phyloP scores from a whole-genome alignment of 257 asterid genomes.

The Scutellaria baicalensis region DNA sequence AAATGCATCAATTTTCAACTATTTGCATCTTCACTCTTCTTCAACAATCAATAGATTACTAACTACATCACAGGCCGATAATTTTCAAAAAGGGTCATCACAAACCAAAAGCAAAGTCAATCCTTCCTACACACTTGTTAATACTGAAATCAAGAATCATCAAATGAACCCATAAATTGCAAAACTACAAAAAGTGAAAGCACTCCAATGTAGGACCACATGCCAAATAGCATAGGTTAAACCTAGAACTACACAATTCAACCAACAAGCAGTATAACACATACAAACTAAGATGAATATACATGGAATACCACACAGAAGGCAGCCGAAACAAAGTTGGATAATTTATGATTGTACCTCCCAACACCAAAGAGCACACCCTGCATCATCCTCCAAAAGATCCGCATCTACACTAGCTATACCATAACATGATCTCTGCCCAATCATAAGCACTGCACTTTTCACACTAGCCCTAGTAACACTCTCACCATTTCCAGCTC shows the following conservation, averaged over 20 bases:
- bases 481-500: conserved; percentile 31
- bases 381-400: conserved; percentile 70
- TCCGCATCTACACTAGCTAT: conserved; percentile 54
- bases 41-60: not conserved
- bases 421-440: conserved; percentile 73
- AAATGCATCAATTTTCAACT: not conserved
- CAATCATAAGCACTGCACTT: conserved; percentile 54
- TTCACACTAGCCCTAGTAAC: conserved; percentile 56
- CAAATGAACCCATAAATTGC: not conserved
- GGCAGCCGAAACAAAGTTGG: not conserved
- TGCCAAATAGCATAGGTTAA: not conserved
- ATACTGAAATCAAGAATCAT: not conserved
- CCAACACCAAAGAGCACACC: conserved; percentile 83
- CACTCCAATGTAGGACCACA: not conserved
- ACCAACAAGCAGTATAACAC: not conserved
- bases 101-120: not conserved
- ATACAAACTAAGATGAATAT: not conserved
- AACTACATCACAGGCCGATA: not conserved
- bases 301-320: not conserved
- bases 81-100: not conserved
- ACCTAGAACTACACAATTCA: not conserved
- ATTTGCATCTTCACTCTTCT: not conserved
- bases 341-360: conserved; percentile 42
- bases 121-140: no score
- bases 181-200: not conserved